A percentile compares a stretch with the other conserved stretches of the same genome.
phyloP scores from a whole-genome alignment of 1,284 basidiomycete genomes.

The Naganishia albida region DNA sequence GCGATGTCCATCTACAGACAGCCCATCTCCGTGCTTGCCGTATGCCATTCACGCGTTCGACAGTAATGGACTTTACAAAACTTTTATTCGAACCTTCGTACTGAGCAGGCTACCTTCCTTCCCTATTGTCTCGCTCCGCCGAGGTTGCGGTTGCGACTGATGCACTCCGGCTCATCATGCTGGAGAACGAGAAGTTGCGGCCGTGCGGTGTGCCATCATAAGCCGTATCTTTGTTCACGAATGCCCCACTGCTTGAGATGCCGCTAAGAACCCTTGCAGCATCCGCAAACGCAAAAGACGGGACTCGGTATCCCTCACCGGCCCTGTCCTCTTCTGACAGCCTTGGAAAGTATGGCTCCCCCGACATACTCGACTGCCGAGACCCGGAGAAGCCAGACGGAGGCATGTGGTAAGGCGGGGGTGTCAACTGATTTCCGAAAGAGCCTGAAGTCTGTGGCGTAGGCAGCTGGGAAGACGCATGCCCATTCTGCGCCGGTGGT shows the following conservation, averaged over 20 bases:
- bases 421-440: slow-evolving; percentile 9
- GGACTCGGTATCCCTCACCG: slow-evolving; percentile 10
- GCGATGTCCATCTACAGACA: too few species aligned
- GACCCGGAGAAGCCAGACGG: neutral
- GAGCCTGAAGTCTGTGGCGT: neutral
- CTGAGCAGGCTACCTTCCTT: neutral
- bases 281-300: slow-evolving; percentile 18
- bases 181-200: slow-evolving; percentile 13
- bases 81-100: neutral
- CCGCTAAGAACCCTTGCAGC: slow-evolving; percentile 6
- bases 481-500: neutral
- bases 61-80: too few species aligned
- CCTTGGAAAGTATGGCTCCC: neutral
- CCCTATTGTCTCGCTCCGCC: neutral
- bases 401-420: slow-evolving; percentile 9
- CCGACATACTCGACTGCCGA: slow-evolving; percentile 15
- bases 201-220: neutral
- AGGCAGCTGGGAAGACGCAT: neutral
- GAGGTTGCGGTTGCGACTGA: neutral
- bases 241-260: neutral
- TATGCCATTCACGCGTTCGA: too few species aligned
- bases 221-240: neutral
- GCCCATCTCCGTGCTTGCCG: too few species aligned
- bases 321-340: slow-evolving; percentile 4
- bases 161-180: slow-evolving; percentile 1